Percentiles rank a stretch among this genome's conserved stretches.
Evolutionary conservation across 164 flowering plant genomes (phyloP).

Genomic region (Cinnamomum micranthum): DNA sequence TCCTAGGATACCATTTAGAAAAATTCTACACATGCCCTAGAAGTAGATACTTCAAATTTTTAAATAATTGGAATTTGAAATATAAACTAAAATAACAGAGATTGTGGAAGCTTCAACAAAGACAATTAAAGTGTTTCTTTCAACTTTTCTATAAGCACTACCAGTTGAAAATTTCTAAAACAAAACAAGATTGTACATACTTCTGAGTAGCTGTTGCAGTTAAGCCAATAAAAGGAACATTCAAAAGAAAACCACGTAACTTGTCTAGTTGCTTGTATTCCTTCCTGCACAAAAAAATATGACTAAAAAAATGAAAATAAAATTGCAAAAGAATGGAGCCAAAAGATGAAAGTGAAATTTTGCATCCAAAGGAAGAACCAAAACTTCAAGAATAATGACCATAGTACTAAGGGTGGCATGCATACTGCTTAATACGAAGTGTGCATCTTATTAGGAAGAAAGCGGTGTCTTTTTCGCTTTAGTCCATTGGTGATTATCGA

Average conservation of each 20-base stretch:
- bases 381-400: background rate
- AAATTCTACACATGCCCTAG: too few relatives aligned
- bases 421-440: too few relatives aligned
- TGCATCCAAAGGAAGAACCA: background rate
- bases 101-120: background rate
- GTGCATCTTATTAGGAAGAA: too few relatives aligned
- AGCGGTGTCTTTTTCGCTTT: too few relatives aligned
- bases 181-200: conserved; percentile 23
- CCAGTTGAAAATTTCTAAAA: background rate
- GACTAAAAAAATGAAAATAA: background rate
- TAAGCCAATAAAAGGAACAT: conserved; percentile 54
- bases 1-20: too few relatives aligned
- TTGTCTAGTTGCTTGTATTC: conserved; percentile 55
- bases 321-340: background rate
- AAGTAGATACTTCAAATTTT: background rate
- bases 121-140: too few relatives aligned
- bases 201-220: conserved; percentile 69
- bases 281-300: conserved; percentile 28
- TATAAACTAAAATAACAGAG: too few relatives aligned
- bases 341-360: background rate
- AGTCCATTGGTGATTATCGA: too few relatives aligned
- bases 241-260: conserved; percentile 36
- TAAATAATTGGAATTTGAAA: too few relatives aligned
- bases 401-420: too few relatives aligned
- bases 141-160: background rate